Evolutionary conservation across 805 yeast genomes (phyloP), one percentile per base, ranked within the genome.

Genomic region (Ogataea nakhonphanomensis): DNA sequence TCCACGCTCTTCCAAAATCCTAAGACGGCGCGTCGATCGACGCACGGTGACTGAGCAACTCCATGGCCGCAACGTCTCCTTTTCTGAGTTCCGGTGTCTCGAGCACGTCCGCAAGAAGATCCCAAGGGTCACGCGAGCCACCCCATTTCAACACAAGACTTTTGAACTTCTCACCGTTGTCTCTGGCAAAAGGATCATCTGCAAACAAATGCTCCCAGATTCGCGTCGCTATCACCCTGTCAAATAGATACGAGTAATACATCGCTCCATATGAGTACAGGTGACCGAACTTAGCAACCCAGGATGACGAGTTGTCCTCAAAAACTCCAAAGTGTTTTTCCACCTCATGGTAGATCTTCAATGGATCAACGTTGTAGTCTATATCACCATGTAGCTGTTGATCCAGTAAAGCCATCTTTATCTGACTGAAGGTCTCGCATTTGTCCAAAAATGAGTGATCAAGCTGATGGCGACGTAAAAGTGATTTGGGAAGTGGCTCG

Each of bases 231-330:
- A 93, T 85, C 6, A 96, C 96, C 28, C 97, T 67, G 63, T 93
- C 99, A 41, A 93, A 74, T 37, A 93, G 62, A 58, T 93, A 93
- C 23, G 96, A 84, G 64, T 93, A 93, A 58, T 93, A 93, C 1
- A 90, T 85, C 0, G 97, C 86, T 1, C 98, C 98, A 57, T 93
- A 93, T 0, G 96, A 88, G 51, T 84, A 85, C 29, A 93, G 65
- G 57, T 93, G 99, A 1, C 96, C 95, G 63, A 93, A 90, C 57
- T 82, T 87, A 1, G 95, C 97, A 42, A 87, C 95, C 96, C 97
- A 90, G 20, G 81, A 81, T 1, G 95, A 81, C 48, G 74, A 67
- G 13, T 70, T 63, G 50, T 86, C 91, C 2, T 83, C 77, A 54
- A 85, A 79, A 2, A 88, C 76, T 29, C 74, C 66, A 39, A 81